A percentile compares a stretch with the other conserved stretches of the same genome.
These are phyloP conservation scores for Phycomyces blakesleeanus DNA, from an alignment of 192 early-diverging fungal genomes.

Conservation along the genomic window DNA sequence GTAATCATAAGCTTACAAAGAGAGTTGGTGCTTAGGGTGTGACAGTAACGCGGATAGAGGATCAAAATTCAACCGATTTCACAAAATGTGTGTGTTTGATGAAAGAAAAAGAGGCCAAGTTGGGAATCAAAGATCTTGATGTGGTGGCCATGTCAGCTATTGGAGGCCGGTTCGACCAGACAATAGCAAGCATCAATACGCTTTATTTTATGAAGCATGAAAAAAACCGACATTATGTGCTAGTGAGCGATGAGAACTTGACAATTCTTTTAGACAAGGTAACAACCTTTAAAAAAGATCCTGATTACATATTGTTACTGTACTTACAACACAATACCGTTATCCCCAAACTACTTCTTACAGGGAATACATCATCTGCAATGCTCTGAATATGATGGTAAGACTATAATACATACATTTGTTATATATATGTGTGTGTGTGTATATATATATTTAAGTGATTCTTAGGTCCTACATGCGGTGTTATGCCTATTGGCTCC, in stretches of 20 bases:
- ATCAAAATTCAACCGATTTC: constrained; percentile 79
- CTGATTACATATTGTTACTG: no score
- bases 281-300: constrained; percentile 36
- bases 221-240: constrained; percentile 46
- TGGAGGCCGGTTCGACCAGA: constrained; percentile 88
- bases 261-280: constrained; percentile 66
- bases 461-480: constrained; percentile 69
- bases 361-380: constrained; percentile 69
- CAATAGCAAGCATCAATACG: constrained; percentile 73
- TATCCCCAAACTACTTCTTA: no score
- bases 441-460: neutral
- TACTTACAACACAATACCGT: neutral
- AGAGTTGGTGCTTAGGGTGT: constrained; percentile 40
- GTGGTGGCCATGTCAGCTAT: constrained; percentile 80
- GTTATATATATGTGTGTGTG: no score
- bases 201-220: constrained; percentile 61
- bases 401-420: no score
- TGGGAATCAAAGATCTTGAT: constrained; percentile 32
- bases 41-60: constrained; percentile 39
- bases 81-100: constrained; percentile 72
- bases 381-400: constrained; percentile 62
- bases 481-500: constrained; percentile 78
- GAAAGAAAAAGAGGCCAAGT: constrained; percentile 22
- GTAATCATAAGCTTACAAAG: neutral
- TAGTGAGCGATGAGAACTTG: constrained; percentile 74